Evolutionary conservation across 2,329 filamentous ascomycete species (phyloP), one percentile per base, ranked within the genome.

Genomic region (Seiridium unicorne): DNA sequence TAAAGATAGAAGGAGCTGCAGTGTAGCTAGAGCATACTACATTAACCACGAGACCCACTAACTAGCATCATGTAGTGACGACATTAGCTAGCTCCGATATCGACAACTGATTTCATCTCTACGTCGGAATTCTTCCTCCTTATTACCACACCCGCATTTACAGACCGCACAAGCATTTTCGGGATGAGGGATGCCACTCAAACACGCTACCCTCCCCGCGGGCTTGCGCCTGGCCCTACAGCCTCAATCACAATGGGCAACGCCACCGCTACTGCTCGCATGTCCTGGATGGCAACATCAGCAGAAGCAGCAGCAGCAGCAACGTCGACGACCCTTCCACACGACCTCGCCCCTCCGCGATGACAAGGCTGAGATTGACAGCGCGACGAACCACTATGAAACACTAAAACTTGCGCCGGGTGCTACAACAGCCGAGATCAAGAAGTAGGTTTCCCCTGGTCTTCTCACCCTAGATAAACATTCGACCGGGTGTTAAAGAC

Each of bases 351-450:
- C 63, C 57, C 70, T 56, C 53, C 72, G 60, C 62, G 72, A 70
- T 69, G 71, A 73, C 58, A 35, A 34, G 49, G 49, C 34, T 34
- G 72, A 76, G 61, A 69, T 68, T n/a, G 66, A 72, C 55, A 13
- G 46, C 61, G 66, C 66, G 66, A 79, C 72, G 66, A 92, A 88
- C 63, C 90, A 96, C 77, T 99, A 99, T 76, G 90, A 94, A 68
- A 87, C 89, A 46, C 83, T 99, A 56, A 84, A 89, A 47, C 75
- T 99, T n/a, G 77, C 85, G 0, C 81, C 83, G 47, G 84, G 84
- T 64, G 93, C 94, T 46, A 86, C 90, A 13, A 77, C 84, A 1
- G 79, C 81, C 7, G 92, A 97, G 57, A 93, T 98, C 63, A 98
- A 98, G 76, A 94, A 91, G 89, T 92, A 58, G 8, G 69, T 49